phyloP scores from a whole-genome alignment of 345 rosid genomes.

The Diplotaxis tenuifolia region DNA sequence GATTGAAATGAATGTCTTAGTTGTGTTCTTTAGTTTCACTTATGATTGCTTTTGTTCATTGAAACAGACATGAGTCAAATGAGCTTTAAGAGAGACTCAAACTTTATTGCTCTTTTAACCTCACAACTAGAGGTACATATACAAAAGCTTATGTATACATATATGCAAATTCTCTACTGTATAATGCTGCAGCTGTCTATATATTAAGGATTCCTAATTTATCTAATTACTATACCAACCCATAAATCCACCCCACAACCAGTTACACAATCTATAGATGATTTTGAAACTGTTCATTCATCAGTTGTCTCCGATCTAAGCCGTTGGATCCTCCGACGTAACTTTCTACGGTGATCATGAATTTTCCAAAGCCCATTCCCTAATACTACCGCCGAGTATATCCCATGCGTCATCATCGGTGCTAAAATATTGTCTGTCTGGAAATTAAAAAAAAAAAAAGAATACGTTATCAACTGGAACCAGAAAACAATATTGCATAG shows the following conservation, averaged over 20 bases:
- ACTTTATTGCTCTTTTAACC: neutral
- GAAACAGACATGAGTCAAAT: neutral
- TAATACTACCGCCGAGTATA: conserved; percentile 74
- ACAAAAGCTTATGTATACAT: neutral
- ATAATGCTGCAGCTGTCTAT: neutral
- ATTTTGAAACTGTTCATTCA: conserved; percentile 8
- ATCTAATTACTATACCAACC: conserved; percentile 32
- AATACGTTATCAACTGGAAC: neutral
- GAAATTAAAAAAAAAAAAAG: neutral
- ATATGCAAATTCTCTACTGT: neutral
- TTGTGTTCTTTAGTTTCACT: neutral
- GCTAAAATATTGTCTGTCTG: conserved; percentile 87
- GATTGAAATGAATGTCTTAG: neutral
- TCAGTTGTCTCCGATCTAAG: conserved; percentile 10
- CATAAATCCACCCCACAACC: conserved; percentile 16
- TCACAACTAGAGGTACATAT: neutral
- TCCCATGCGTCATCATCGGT: conserved; percentile 87
- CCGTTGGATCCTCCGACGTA: neutral
- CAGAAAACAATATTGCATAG: neutral
- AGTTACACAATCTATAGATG: neutral
- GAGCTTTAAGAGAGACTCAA: neutral
- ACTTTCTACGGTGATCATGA: neutral
- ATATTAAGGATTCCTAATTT: conserved; percentile 18
- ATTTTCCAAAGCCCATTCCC: conserved; percentile 97
- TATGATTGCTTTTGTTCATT: neutral